phyloP scores from a whole-genome alignment of 306 rosid species.

The Dalbergia cultrata region DNA sequence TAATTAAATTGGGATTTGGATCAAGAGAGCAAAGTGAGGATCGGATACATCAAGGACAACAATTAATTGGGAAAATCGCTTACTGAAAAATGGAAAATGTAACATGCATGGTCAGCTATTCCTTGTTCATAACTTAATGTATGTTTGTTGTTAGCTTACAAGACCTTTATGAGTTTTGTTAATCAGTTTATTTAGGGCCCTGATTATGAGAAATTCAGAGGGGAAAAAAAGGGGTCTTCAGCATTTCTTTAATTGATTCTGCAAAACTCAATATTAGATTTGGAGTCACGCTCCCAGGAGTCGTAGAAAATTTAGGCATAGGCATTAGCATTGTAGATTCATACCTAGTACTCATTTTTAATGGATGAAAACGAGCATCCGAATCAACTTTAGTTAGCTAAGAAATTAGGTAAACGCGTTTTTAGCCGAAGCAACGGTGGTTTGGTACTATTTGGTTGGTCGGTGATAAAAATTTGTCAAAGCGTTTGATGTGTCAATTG shows the following conservation, averaged over 20 bases:
- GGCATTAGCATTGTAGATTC: background rate
- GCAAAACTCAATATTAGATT: background rate
- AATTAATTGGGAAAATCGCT: background rate
- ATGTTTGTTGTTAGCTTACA: background rate
- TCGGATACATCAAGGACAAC: background rate
- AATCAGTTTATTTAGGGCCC: too few species aligned
- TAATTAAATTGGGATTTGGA: background rate
- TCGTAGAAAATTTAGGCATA: background rate
- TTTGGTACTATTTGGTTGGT: background rate
- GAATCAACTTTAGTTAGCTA: background rate
- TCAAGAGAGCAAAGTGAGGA: background rate
- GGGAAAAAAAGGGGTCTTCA: too few species aligned
- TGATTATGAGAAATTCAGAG: too few species aligned
- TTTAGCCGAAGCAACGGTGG: background rate
- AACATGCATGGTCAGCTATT: background rate
- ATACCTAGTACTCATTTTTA: background rate
- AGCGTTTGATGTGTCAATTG: conserved; percentile 23
- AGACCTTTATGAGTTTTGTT: too few species aligned
- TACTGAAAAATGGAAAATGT: background rate
- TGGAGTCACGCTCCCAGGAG: background rate
- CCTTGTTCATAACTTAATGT: background rate
- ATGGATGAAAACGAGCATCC: background rate
- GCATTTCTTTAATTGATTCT: too few species aligned
- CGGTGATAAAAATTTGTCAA: conserved; percentile 4
- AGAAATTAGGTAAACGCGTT: background rate